Conservation (phyloP, 176 grass and related monocot species). For the Poa pratensis region DNA sequence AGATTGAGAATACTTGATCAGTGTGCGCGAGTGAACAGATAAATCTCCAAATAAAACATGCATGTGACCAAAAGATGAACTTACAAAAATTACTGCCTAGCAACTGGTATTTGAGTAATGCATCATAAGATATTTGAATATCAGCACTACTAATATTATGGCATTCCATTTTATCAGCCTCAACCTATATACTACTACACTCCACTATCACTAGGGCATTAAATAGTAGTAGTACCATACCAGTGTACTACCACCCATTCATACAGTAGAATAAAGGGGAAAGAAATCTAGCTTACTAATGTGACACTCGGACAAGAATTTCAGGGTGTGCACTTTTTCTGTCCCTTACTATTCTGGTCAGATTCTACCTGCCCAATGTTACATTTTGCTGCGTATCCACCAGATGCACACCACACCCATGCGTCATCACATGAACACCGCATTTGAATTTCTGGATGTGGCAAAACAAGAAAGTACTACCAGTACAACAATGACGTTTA, state of each 20-base stretch:
- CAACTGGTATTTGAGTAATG: neutral
- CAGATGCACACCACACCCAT: neutral
- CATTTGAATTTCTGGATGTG: neutral
- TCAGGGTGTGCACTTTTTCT: slow-evolving; percentile 41
- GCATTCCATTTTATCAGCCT: too few relatives aligned
- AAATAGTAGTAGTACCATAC: slow-evolving; percentile 16
- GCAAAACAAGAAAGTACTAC: neutral
- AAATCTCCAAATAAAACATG: neutral
- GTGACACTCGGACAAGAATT: slow-evolving; percentile 46
- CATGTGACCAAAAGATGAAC: neutral
- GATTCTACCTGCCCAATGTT: slow-evolving; percentile 41
- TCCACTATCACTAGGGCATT: slow-evolving; percentile 27
- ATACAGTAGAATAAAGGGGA: slow-evolving; percentile 39
- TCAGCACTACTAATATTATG: neutral
- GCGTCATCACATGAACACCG: neutral
- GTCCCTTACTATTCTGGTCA: slow-evolving; percentile 61
- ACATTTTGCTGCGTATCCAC: slow-evolving; percentile 15
- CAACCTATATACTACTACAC: neutral
- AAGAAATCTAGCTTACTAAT: slow-evolving; percentile 53
- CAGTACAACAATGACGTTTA: too few relatives aligned
- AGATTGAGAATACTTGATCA: neutral
- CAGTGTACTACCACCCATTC: slow-evolving; percentile 22
- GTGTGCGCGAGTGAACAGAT: neutral
- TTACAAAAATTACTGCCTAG: neutral
- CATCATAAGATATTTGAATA: neutral